Conservation (phyloP, 2,329 filamentous ascomycete species). For the Dothidotthia symphoricarpi region DNA sequence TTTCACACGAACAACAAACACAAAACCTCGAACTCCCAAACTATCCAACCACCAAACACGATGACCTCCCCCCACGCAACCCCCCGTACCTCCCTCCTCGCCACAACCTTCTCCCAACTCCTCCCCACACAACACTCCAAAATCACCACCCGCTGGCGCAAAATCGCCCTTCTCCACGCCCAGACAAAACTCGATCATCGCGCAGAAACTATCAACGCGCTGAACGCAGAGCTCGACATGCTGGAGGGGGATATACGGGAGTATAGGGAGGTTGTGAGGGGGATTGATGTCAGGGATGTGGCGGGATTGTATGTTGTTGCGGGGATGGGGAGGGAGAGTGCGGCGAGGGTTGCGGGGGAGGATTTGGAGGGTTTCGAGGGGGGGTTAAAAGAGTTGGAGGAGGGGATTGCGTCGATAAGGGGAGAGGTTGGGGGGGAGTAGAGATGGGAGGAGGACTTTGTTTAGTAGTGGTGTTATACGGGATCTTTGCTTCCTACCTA, state of each 20-base stretch:
- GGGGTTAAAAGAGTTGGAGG: conserved; percentile 7
- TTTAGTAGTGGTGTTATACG: conserved; percentile 3
- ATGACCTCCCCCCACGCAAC: conserved; percentile 1
- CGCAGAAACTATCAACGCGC: conserved; percentile 6
- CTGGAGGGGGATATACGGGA: conserved; percentile 9
- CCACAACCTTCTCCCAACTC: conserved; percentile 5
- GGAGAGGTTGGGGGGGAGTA: conserved; percentile 7
- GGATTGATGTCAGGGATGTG: conserved; percentile 11
- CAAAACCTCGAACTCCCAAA: too few relatives aligned
- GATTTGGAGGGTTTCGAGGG: conserved; percentile 14
- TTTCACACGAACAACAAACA: too few relatives aligned
- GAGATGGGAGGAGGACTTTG: not conserved
- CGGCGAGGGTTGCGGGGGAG: conserved; percentile 13
- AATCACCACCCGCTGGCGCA: conserved; percentile 3
- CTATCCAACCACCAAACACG: not conserved
- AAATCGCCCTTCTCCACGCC: conserved; percentile 1
- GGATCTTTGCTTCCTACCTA: too few relatives aligned
- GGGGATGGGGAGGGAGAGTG: conserved; percentile 6
- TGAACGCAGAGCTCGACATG: conserved; percentile 16
- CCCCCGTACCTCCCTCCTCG: conserved; percentile 1
- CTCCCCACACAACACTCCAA: conserved; percentile 4
- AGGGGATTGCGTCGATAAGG: conserved; percentile 6
- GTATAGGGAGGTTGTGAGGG: conserved; percentile 6
- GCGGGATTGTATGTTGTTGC: conserved; percentile 14
- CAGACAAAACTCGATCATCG: conserved; percentile 3